These are phyloP conservation scores for Plectosphaerella cucumerina DNA, from an alignment of 2,329 filamentous ascomycete species.

Conservation along the genomic window DNA sequence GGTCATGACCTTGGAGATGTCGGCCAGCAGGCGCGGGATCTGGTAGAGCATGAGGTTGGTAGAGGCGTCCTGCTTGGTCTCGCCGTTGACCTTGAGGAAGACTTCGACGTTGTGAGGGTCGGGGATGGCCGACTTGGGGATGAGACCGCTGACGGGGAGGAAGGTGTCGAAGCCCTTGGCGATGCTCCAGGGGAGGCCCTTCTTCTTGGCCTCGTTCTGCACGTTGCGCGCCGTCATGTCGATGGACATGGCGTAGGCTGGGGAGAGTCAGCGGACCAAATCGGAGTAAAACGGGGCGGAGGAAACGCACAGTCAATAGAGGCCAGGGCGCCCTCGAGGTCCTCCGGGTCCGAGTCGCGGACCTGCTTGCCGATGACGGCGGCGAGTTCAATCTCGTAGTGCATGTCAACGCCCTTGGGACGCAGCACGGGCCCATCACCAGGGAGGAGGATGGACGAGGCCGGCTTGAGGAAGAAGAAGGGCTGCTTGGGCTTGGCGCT, in stretches of 20 bases:
- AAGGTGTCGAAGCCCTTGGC: conserved; percentile 99
- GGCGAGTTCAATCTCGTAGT: conserved; percentile 94
- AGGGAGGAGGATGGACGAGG: conserved; percentile 79
- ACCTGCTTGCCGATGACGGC: conserved; percentile 81
- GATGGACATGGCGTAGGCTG: conserved; percentile 84
- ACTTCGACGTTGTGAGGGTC: conserved; percentile 88
- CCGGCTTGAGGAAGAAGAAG: conserved; percentile 98
- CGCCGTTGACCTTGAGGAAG: conserved; percentile 78
- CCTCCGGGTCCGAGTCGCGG: conserved; percentile 69
- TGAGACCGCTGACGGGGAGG: conserved; percentile 77
- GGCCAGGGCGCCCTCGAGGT: conserved; percentile 72
- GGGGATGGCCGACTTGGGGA: conserved; percentile 73
- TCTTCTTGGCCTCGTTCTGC: conserved; percentile 95
- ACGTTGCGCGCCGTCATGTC: conserved; percentile 97
- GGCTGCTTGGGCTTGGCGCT: conserved; percentile 86
- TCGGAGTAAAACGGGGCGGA: neutral
- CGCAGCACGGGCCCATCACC: conserved; percentile 74
- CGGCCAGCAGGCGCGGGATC: conserved; percentile 80
- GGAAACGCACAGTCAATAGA: conserved; percentile 66
- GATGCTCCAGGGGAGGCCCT: conserved; percentile 93
- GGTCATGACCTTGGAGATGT: conserved; percentile 94
- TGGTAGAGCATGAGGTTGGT: conserved; percentile 93
- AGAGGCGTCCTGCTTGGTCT: conserved; percentile 76
- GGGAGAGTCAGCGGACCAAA: conserved; percentile 5
- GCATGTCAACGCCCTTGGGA: conserved; percentile 77